phyloP scores from a whole-genome alignment of 768 basidiomycete genomes.

The Hirschioporus abietinus region DNA sequence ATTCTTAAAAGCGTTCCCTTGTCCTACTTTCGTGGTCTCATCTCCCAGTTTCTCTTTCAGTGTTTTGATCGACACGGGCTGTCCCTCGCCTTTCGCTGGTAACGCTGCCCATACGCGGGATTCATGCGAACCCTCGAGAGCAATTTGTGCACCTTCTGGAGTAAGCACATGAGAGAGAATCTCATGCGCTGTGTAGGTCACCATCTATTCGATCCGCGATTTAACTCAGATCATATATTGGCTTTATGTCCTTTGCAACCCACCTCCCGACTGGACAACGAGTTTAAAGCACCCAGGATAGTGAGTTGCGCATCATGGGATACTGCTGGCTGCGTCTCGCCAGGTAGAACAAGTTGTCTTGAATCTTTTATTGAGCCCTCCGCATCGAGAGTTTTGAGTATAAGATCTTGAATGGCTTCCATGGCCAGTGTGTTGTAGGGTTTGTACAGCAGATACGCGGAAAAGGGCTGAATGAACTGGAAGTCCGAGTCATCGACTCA shows the following conservation, averaged over 20 bases:
- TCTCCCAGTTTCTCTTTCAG: slow-evolving; percentile 77
- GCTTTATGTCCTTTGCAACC: slow-evolving; percentile 14
- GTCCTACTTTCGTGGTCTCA: slow-evolving; percentile 88
- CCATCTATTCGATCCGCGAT: slow-evolving; percentile 54
- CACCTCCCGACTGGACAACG: slow-evolving; percentile 80
- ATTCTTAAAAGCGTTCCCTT: slow-evolving; percentile 93
- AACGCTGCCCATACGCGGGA: slow-evolving; percentile 88
- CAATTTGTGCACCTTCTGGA: slow-evolving; percentile 77
- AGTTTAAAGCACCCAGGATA: slow-evolving; percentile 89
- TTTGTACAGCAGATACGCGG: neutral
- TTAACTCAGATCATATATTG: slow-evolving; percentile 3
- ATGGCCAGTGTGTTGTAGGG: neutral
- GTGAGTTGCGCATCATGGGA: slow-evolving; percentile 76
- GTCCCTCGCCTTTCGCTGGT: slow-evolving; percentile 62
- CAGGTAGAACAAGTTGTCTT: slow-evolving; percentile 61
- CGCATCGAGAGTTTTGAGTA: slow-evolving; percentile 67
- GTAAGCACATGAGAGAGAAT: slow-evolving; percentile 69
- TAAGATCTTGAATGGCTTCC: slow-evolving; percentile 72
- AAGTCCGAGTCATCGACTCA: neutral
- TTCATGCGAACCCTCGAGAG: slow-evolving; percentile 85
- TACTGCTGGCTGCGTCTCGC: slow-evolving; percentile 47
- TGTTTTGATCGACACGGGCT: slow-evolving; percentile 58
- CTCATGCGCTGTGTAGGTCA: slow-evolving; percentile 75
- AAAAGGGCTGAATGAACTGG: neutral
- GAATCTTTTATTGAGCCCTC: slow-evolving; percentile 60